Conservation (phyloP, 441 rosid genomes). For the Populus hybrid region DNA sequence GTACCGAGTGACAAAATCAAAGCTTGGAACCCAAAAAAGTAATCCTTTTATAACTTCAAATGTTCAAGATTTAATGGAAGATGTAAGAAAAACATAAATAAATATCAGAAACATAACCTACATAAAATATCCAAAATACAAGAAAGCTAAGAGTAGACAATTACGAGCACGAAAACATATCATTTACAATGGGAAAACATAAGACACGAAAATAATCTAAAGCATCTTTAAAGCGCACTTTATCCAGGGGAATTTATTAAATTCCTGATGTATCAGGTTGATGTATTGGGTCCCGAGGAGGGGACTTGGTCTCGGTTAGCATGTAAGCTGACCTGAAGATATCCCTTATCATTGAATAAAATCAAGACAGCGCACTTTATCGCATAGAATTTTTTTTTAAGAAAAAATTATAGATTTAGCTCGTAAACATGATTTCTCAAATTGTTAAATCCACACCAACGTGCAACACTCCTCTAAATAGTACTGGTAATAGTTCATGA, state of each 20-base stretch:
- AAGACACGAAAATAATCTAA: background rate
- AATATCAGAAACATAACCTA: background rate
- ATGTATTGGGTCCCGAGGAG: background rate
- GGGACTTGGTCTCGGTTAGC: background rate
- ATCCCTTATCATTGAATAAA: background rate
- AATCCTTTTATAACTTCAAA: background rate
- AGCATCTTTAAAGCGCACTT: no score
- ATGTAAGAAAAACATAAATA: background rate
- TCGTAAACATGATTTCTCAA: background rate
- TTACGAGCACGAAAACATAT: background rate
- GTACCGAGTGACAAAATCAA: background rate
- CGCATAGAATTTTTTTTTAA: no score
- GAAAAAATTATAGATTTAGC: background rate
- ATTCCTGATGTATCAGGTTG: background rate
- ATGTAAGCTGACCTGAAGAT: background rate
- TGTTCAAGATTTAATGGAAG: background rate
- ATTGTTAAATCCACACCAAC: background rate
- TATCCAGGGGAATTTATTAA: background rate
- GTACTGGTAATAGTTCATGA: background rate
- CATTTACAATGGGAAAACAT: background rate
- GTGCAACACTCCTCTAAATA: background rate
- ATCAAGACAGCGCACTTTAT: background rate
- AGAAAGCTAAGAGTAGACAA: background rate
- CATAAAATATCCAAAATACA: background rate
- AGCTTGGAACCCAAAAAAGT: background rate